Base-by-base conservation (phyloP, 1,284 basidiomycete genomes). In the Ganoderma lingzhi region DNA sequence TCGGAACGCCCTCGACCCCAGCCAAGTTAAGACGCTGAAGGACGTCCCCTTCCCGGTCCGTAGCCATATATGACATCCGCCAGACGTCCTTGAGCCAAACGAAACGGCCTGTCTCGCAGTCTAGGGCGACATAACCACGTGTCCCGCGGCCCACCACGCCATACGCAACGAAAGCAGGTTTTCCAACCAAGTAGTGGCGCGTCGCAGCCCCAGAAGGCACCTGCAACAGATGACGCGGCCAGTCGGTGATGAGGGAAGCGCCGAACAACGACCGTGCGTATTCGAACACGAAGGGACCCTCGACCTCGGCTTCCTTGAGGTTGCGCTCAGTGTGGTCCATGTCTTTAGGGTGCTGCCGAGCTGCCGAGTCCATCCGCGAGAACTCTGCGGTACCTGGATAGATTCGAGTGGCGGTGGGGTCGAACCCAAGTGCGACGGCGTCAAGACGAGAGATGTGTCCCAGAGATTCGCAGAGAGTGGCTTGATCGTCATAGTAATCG, bases 31-130 rank as follows among this genome's bases (percentile, higher is more conserved):
- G 58, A 39, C 44, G n/a, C 0, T 4, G 30, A 2, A 70, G 58
- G 19, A 66, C 39, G 35, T 61, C 35, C 0, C 68, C 71, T 41
- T 73, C 71, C 39, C 51, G 23, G 6, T 66, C 63, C 14, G 68
- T 15, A 3, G 53, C 4, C 12, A 35, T 53, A 51, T 66, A 66
- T 32, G 66, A 39, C 1, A 41, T 30, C 6, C 70, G 66, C 70
- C 70, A 71, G 2, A 56, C 42, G 51, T 71, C 70, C 64, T 68
- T 71, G 23, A 71, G 58, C 66, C 67, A 68, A 14, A 64, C 67
- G 45, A 71, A 71, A 2, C 48, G 35, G 2, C 35, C 19, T 1
- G 51, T 67, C 3, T 32, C 8, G 39, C 30, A 6, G 17, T 70
- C 66, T 0, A 56, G 44, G 1, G 66, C 66, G 17, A 68, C 48